Base-by-base conservation (phyloP, 805 yeast species). In the Nakazawaea pomicola region DNA sequence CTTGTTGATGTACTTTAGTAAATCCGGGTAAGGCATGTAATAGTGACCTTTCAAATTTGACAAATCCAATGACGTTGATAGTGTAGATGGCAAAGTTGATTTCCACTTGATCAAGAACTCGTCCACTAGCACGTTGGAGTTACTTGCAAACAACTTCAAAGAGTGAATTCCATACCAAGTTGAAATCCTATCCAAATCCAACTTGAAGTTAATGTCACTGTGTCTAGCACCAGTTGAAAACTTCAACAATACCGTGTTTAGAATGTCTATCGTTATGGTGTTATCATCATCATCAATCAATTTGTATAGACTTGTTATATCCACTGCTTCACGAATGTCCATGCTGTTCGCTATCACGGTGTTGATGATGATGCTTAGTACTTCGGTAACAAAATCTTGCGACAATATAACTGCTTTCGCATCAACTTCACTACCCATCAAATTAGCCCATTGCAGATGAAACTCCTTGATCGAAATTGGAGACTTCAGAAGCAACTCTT, bases 91-190 rank as follows among this genome's bases (percentile, higher is more conserved):
- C 12, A 42, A 18, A 6, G 70, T 62, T 1, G 79, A 65, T 50
- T 78, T 76, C 79, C 90, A 76, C 39, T 72, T 70, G 36, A 83
- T 68, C 45, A 80, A 51, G 52, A 88, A 76, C 44, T 82, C 87
- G 30, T 75, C 74, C 0, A 36, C 38, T 12, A 35, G 18, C 10
- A 36, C 14, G 12, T 17, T 36, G 16, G 9, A 6, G 12, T 14
- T 12, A 4, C 11, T 20, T 41, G 44, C 29, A 45, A 46, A 39
- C 20, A 42, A 18, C 18, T 58, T 55, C 17, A 86, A 61, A 0
- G 79, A 62, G 38, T 70, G 64, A 2, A 74, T 53, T 0, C 95
- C 95, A 49, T 76, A 77, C 84, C 88, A 85, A 36, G 53, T 54
- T 1, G 80, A 68, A 2, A 83, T 67, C 28, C 54, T 55, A 3